A percentile compares a stretch with the other conserved stretches of the same genome.
These are phyloP conservation scores for Lycium ferocissimum DNA, from an alignment of 257 asterid genomes.

Conservation along the genomic window DNA sequence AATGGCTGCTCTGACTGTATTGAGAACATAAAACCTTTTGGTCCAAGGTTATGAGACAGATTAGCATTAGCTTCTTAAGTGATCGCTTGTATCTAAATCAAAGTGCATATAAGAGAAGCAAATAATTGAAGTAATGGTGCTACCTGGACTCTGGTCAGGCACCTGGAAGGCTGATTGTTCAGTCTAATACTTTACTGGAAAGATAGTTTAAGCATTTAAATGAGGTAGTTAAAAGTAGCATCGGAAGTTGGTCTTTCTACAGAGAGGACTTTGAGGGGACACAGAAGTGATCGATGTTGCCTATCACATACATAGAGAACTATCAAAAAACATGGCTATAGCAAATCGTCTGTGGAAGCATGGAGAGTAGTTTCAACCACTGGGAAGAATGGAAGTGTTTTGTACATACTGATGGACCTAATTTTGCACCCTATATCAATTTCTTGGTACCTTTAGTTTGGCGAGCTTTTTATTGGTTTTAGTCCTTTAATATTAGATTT, in stretches of 20 bases:
- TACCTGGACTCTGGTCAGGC: not conserved
- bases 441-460: too few relatives aligned
- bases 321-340: not conserved
- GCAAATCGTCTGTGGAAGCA: not conserved
- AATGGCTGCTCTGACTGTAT: slow-evolving; percentile 4
- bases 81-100: not conserved
- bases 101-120: not conserved
- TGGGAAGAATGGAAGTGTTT: not conserved
- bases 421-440: too few relatives aligned
- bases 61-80: not conserved
- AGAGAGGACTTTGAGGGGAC: not conserved
- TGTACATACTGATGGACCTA: not conserved
- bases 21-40: not conserved
- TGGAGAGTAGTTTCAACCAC: not conserved
- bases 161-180: not conserved
- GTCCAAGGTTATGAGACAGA: not conserved
- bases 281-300: not conserved
- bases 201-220: slow-evolving; percentile 1
- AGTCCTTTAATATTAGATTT: not conserved
- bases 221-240: not conserved
- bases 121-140: not conserved
- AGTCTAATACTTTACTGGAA: slow-evolving; percentile 15
- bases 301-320: not conserved
- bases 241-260: not conserved
- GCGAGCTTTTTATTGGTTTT: too few relatives aligned